Evolutionary conservation across 805 yeast genomes (phyloP).

Genomic region (Ogataea nitratoaversa): DNA sequence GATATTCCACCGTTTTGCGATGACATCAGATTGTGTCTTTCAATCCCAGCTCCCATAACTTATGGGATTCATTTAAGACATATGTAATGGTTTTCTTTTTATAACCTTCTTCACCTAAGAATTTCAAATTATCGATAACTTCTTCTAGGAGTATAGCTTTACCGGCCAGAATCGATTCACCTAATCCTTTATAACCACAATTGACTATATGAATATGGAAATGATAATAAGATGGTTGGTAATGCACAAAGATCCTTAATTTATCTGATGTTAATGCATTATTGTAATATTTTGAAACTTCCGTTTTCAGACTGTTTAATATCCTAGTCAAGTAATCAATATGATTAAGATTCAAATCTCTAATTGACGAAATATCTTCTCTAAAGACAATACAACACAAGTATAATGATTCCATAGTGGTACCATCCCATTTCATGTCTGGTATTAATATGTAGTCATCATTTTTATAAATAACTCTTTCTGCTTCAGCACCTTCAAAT

Average conservation of each 20-base stretch:
- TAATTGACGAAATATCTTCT: constrained; percentile 61
- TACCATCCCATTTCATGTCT: constrained; percentile 95
- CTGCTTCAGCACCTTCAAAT: constrained; percentile 78
- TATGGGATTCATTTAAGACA: constrained; percentile 72
- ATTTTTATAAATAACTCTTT: constrained; percentile 68
- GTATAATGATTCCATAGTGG: constrained; percentile 64
- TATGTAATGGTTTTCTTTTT: constrained; percentile 55
- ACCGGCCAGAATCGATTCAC: constrained; percentile 68
- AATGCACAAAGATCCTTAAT: constrained; percentile 78
- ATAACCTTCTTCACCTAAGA: constrained; percentile 55
- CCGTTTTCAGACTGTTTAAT: constrained; percentile 38
- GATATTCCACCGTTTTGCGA: background rate
- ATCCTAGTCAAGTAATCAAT: constrained; percentile 52
- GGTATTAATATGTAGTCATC: constrained; percentile 75
- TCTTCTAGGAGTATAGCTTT: constrained; percentile 81
- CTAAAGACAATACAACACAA: constrained; percentile 72
- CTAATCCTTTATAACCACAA: constrained; percentile 61
- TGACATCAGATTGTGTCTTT: constrained; percentile 6
- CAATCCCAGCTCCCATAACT: constrained; percentile 51
- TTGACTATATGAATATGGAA: constrained; percentile 90
- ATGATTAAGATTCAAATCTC: constrained; percentile 66
- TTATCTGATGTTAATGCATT: constrained; percentile 43
- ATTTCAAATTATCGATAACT: constrained; percentile 64
- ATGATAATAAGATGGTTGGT: constrained; percentile 95
- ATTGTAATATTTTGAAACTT: constrained; percentile 43